Evolutionary conservation across 2,329 filamentous ascomycete species (phyloP), one percentile per base, ranked within the genome.

Genomic region (Aspergillus quadrilineatus): DNA sequence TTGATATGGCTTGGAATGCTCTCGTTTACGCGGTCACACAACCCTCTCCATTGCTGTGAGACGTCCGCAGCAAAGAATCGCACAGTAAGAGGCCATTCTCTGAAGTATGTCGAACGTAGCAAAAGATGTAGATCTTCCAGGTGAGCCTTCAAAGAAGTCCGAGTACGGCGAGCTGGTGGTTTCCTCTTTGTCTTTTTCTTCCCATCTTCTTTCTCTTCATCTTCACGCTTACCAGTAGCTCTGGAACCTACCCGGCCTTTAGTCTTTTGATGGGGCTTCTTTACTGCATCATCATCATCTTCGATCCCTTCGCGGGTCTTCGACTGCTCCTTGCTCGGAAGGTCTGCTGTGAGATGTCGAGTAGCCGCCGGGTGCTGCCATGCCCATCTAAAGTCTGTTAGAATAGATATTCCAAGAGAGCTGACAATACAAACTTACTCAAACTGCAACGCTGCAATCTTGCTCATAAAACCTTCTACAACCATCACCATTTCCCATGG

Each of bases 401-500:
- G 48, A 5, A 30, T 9, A 4, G 9, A 32, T 12, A 15, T 8
- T 26, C 7, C 6, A 28, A 17, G 39, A 39, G 6, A 15, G 48
- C 14, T 10, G 4, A 12, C n/a, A 15, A 14, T 36, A 36, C 2
- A 42, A 28, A 56, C 54, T 36, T 29, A 57, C 55, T 57, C 55
- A 69, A 99, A 97, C 69, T 97, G 93, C 61, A 99, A 76, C 0
- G 94, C 94, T 0, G 90, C 91, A 36, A 93, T 85, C 67, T 88
- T 88, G 63, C 89, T 93, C 0, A 90, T 91, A 63, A 99, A 99
- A 0, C 93, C 93, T 6, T 89, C 89, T 1, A 97, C 89, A 5
- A 97, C 79, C 41, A 85, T 86, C 2, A 90, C 84, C 89, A 96
- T 95, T 69, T 96, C 89, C 92, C 94, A 97, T 0, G 94, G 94